Percentiles rank a stretch among this genome's conserved stretches.
These are phyloP conservation scores for Colletotrichum sp. DNA, from an alignment of 2,329 filamentous ascomycete species.

Conservation along the genomic window DNA sequence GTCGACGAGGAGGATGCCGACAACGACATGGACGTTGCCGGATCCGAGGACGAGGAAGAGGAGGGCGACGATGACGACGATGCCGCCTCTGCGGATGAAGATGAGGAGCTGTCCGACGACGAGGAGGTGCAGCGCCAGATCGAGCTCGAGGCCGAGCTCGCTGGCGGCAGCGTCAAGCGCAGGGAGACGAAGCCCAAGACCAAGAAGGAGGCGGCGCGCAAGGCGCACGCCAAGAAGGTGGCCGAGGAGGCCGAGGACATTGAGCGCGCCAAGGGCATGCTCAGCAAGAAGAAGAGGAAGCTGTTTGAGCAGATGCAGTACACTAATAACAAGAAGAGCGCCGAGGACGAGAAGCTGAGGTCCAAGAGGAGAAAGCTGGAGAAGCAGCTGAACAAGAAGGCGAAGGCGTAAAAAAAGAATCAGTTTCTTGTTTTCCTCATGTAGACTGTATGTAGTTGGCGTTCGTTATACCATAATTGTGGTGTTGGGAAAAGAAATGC, in stretches of 20 bases:
- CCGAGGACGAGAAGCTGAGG: conserved; percentile 85
- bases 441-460: conserved; percentile 19
- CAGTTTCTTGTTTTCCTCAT: neutral
- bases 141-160: conserved; percentile 91
- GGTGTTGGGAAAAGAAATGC: conserved; percentile 20
- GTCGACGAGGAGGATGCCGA: conserved; percentile 49
- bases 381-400: conserved; percentile 56
- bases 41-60: conserved; percentile 53
- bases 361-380: conserved; percentile 92
- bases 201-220: conserved; percentile 73
- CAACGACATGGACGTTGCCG: conserved; percentile 52
- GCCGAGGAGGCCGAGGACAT: conserved; percentile 84
- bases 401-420: conserved; percentile 7
- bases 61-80: conserved; percentile 50
- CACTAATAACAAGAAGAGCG: conserved; percentile 90
- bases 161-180: conserved; percentile 66
- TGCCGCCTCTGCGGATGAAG: conserved; percentile 38
- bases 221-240: conserved; percentile 72
- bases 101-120: conserved; percentile 53
- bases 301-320: conserved; percentile 97
- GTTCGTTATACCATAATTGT: conserved; percentile 23
- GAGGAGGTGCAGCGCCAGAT: conserved; percentile 78
- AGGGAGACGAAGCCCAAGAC: conserved; percentile 58
- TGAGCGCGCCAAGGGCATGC: conserved; percentile 96
- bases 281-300: conserved; percentile 97